Base-by-base conservation (phyloP, 768 basidiomycete genomes). In the Tylopilus rubrobrunneus region DNA sequence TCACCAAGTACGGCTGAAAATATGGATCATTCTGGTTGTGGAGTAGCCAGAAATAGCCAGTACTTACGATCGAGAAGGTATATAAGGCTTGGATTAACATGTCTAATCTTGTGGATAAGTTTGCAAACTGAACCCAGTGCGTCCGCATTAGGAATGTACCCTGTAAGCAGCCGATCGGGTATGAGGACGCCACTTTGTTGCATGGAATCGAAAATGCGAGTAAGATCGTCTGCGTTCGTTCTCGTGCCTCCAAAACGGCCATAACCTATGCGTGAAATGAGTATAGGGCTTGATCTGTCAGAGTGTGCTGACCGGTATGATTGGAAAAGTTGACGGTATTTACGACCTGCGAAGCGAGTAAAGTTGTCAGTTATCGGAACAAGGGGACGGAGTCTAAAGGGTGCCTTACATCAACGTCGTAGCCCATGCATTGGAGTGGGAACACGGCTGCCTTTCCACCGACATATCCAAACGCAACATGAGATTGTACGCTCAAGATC, bases 241-340 rank as follows among this genome's bases (percentile, higher is more conserved):
- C 82, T 89, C 25, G 86, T 82, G 0, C 97, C 96, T 33, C 88
- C 87, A 45, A 81, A 81, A 40, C 83, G 80, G 15, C 86, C 84
- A 73, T 98, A 98, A 7, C 92, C 94, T 96, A 58, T 21, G 27
- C 34, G 21, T 0, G 17, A 51, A 28, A 27, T 33, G 14, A 37
- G 19, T 33, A 21, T 19, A 36, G 21, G 0, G n/a, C 25, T 28
- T 31, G 23, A 59, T 4, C 8, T 17, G 17, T 11, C 27, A 4
- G 15, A 34, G 21, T 21, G 15, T 5, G 62, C 77, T 51, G 51
- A 89, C 92, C 94, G 7, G 92, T 79, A 67, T 99, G 96, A 61
- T 98, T 99, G 8, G 91, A 91, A 68, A 89, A 98, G 63, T 97
- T 89, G 36, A 98, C 95, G 1, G 92, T 92, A 65, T 94, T 95